Evolutionary conservation across 2,329 filamentous ascomycete genomes (phyloP), one percentile per base, ranked within the genome.

Genomic region (Macrophomina phaseolina): DNA sequence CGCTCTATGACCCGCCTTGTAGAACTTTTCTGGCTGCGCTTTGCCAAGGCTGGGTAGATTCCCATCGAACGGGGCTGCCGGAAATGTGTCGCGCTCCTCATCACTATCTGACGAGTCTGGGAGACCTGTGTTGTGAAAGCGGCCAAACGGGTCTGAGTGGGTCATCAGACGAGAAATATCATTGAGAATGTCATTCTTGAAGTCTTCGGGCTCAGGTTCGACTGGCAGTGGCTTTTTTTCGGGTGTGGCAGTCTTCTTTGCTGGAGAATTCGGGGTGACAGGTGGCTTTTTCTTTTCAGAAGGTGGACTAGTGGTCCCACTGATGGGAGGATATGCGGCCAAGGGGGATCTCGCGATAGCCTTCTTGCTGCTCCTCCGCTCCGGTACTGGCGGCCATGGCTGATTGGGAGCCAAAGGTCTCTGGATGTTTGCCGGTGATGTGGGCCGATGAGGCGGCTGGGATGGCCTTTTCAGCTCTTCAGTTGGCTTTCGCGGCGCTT

Each of bases 161-260:
- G 58, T 49, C 58, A 62, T 62, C 2, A 62, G 30, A 9, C 58
- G 58, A 5, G 58, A 62, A 7, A 62, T 62, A 32, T 62, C 58
- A 40, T 28, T 28, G 42, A 62, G 3, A 32, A 62, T 9, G 58
- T 62, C 45, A 40, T 36, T 49, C n/a, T 28, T 49, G 32, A 62
- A 62, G 42, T 38, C 32, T 4, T 49, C 58, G 3, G 58, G 58
- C 11, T 58, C 53, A 12, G 36, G 12, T 11, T 45, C 32, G 5
- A 18, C 6, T 18, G 12, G 1, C 3, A 9, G 7, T 9, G 16
- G 11, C 18, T 2, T 14, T 16, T 23, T 18, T 58, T 5, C 28
- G 16, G 38, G 14, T 45, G 55, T 2, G 11, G 55, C 34, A 16
- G 5, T 36, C 5, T 5, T 36, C 18, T 23, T 23, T 23, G 23